A percentile compares a stretch with the other conserved stretches of the same genome.
These are phyloP conservation scores for Phialocephala subalpina DNA, from an alignment of 2,329 filamentous ascomycete genomes.

Conservation along the genomic window DNA sequence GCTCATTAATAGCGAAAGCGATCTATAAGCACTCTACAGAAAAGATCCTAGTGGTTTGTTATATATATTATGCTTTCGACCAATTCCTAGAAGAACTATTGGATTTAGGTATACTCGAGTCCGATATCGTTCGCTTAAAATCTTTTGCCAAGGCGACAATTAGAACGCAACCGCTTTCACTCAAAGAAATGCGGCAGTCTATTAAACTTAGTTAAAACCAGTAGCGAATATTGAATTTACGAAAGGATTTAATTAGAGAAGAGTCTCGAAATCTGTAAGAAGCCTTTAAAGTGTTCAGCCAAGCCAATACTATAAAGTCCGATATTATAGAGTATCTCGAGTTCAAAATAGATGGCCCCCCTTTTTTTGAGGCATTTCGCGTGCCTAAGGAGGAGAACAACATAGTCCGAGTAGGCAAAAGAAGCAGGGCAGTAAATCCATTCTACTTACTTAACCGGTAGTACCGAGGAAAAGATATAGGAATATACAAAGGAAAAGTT, in stretches of 20 bases:
- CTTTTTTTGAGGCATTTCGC: constrained; percentile 64
- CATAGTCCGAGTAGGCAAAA: constrained; percentile 54
- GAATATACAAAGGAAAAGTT: constrained; percentile 44
- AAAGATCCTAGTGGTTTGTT: constrained; percentile 70
- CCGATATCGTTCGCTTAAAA: constrained; percentile 69
- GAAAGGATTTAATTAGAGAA: constrained; percentile 47
- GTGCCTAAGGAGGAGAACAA: constrained; percentile 55
- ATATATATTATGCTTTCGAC: constrained; percentile 73
- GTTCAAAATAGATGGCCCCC: constrained; percentile 58
- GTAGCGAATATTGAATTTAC: constrained; percentile 52
- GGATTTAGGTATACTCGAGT: constrained; percentile 60
- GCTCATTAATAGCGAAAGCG: constrained; percentile 65
- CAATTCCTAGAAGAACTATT: constrained; percentile 72
- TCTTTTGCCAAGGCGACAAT: constrained; percentile 61
- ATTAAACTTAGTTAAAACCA: constrained; percentile 43
- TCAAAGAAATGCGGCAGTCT: constrained; percentile 52
- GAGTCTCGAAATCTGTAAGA: constrained; percentile 34
- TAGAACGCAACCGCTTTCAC: constrained; percentile 55
- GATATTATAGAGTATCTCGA: constrained; percentile 53
- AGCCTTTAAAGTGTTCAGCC: constrained; percentile 30
- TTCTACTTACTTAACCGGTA: constrained; percentile 64
- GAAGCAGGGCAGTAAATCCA: constrained; percentile 52
- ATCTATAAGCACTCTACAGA: constrained; percentile 58
- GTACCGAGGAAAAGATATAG: constrained; percentile 55
- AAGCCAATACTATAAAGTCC: constrained; percentile 28